Base-by-base conservation (phyloP, 176 grass and related monocot genomes). In the Dendrocalamus sinicus region DNA sequence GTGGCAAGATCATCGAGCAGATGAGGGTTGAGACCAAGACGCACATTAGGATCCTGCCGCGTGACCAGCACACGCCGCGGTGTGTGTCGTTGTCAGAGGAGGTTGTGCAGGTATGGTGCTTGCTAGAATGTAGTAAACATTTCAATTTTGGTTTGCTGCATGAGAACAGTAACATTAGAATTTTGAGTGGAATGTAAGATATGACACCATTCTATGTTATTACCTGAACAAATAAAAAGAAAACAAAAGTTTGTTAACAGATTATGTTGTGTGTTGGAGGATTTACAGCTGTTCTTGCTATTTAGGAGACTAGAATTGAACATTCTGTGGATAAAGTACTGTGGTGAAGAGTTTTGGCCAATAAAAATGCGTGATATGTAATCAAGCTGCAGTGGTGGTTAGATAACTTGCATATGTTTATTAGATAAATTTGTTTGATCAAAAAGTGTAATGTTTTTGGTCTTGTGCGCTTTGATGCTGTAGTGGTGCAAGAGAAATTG, bases 1-100 rank as follows among this genome's bases (percentile, higher is more conserved):
- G 93, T 8, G 96, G 96, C 20, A 93, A 99, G 84, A 99, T 99
- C 58, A 99, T 99, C 43, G 96, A 99, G 79, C 96, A 99, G 83
- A 99, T 99, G 96, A 96, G 90, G 82, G 92, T 86, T 46, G 96
- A 99, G 81, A 99, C 96, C 54, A 99, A 91, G 75, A 99, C 96
- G n/a, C 96, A 94, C 86, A 99, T 99, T 60, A 89, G 96, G 70
- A 94, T 99, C 78, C 89, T 99, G 84, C 92, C 96, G 0, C 90
- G 96, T 55, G 96, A 94, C 85, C 92, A 94, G 73, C 80, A 92
- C 79, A 96, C 93, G 0, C 96, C 93, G 7, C 87, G 88, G 26
- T 96, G 96, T 46, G 92, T 99, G 17, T 92, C 96, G 0, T 64
- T 82, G 44, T 92, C 96, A 0, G 96, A 99, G 83, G 96, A 99